These are phyloP conservation scores for Gardenia jasminoides DNA, from an alignment of 257 asterid genomes.

Conservation along the genomic window DNA sequence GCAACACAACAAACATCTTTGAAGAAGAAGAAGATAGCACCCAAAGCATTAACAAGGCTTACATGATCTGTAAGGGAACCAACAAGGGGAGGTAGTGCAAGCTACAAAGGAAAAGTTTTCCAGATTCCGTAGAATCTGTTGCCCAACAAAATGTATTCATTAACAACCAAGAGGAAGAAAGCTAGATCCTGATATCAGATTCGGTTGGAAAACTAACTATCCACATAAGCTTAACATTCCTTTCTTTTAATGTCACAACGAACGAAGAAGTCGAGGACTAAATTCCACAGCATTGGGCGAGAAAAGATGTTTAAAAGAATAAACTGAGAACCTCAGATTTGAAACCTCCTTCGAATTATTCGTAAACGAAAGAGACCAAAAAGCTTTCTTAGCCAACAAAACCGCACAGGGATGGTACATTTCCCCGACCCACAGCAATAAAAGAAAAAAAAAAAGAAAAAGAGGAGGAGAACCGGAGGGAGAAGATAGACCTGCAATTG, in stretches of 20 bases:
- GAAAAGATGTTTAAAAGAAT: background rate
- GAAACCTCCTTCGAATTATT: background rate
- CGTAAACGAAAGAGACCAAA: background rate
- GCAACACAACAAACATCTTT: background rate
- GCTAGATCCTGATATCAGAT: background rate
- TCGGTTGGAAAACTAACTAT: background rate
- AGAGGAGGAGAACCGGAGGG: background rate
- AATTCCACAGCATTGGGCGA: background rate
- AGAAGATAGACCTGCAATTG: constrained; percentile 64
- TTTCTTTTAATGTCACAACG: background rate
- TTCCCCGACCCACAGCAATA: background rate
- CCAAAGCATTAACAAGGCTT: background rate
- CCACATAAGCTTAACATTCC: no score
- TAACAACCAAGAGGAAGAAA: constrained; percentile 1
- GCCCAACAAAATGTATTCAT: background rate
- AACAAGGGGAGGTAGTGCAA: no score
- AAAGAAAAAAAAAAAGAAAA: background rate
- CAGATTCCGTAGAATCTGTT: background rate
- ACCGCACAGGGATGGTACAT: constrained; percentile 1
- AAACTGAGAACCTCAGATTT: background rate
- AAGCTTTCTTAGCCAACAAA: background rate
- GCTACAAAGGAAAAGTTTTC: background rate
- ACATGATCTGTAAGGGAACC: background rate
- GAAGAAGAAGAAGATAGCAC: background rate
- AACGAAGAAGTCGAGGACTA: background rate